Evolutionary conservation across 1,139 yeast species (phyloP).

Genomic region (Geotrichum aggregatum): DNA sequence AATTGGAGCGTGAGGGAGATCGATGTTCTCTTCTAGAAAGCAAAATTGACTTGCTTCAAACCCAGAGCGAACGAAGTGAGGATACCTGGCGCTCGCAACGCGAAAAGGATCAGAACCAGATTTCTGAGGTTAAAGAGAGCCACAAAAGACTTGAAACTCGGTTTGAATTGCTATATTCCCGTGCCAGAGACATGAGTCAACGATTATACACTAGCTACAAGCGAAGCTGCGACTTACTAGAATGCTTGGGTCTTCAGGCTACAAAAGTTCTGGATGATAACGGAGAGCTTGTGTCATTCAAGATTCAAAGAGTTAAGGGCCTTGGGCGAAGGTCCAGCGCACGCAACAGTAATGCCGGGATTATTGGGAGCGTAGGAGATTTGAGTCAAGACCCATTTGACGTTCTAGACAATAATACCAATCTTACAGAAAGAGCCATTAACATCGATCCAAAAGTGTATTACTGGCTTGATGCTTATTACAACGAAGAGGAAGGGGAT

Average conservation of each 20-base stretch:
- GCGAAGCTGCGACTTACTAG: slow-evolving; percentile 60
- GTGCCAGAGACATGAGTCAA: slow-evolving; percentile 40
- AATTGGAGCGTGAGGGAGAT: slow-evolving; percentile 34
- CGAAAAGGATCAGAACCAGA: slow-evolving; percentile 1
- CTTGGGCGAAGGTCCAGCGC: slow-evolving; percentile 27
- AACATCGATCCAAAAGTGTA: slow-evolving; percentile 26
- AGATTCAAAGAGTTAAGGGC: slow-evolving; percentile 37
- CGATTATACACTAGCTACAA: slow-evolving; percentile 39
- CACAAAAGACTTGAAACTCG: slow-evolving; percentile 10
- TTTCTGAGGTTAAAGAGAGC: slow-evolving; percentile 6
- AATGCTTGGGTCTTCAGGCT: slow-evolving; percentile 66
- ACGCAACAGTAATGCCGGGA: slow-evolving; percentile 18
- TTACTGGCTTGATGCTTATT: slow-evolving; percentile 34
- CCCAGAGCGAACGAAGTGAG: slow-evolving; percentile 5
- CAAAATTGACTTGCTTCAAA: slow-evolving; percentile 20
- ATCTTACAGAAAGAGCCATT: slow-evolving; percentile 15
- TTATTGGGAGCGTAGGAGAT: slow-evolving; percentile 1
- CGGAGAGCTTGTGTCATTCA: slow-evolving; percentile 28
- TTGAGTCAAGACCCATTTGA: slow-evolving; percentile 13
- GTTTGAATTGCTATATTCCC: slow-evolving; percentile 22
- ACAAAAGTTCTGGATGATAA: slow-evolving; percentile 33
- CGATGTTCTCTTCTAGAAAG: slow-evolving; percentile 21
- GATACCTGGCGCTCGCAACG: background rate
- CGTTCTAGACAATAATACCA: slow-evolving; percentile 21
- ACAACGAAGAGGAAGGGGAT: slow-evolving; percentile 22